Base-by-base conservation (phyloP, 2,329 filamentous ascomycete genomes). In the Pleurostoma richardsiae region DNA sequence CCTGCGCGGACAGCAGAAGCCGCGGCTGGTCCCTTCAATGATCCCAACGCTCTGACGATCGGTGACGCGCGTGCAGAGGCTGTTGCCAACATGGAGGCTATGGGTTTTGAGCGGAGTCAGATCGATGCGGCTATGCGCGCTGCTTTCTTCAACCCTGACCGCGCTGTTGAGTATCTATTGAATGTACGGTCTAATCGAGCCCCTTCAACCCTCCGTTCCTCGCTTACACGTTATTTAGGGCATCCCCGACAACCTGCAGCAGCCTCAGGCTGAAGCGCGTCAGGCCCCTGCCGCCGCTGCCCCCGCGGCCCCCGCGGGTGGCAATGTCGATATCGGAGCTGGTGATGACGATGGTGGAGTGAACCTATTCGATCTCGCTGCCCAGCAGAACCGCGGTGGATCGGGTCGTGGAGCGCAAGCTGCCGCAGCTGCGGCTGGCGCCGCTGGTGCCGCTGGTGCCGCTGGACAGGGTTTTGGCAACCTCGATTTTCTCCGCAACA, bases 111-210 rank as follows among this genome's bases (percentile, higher is more conserved):
- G 60, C 81, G 91, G 61, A 74, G 82, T 44, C 87, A 95, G 62
- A 96, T 96, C 56, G 90, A 96, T 58, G 82, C 86, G 42, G 94
- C 94, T 44, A 94, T 99, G 86, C 88, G 92, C 61, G 94, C 94
- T 53, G 94, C 94, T 10, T 99, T 89, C 69, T 95, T 87, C 77
- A 99, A 99, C 72, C 90, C 92, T 10, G 92, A 97, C 67, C 90
- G 94, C 59, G 94, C 94, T 45, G 92, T 99, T 47, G 94, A 99
- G 67, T 99, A 99, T 62, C 81, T 99, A 10, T 67, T 99, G 62
- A 96, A 72, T 56, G 90, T 94, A 67, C 69, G 85, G 72, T 19
- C 19, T 19, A 19, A 19, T 19, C 19, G 19, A 19, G 2, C 19
- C 19, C 19, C 19, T 19, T 33, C 28, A 27, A 28, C 30, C 4